These are phyloP conservation scores for Conringia planisiliqua DNA, from an alignment of 345 rosid genomes.

Conservation along the genomic window DNA sequence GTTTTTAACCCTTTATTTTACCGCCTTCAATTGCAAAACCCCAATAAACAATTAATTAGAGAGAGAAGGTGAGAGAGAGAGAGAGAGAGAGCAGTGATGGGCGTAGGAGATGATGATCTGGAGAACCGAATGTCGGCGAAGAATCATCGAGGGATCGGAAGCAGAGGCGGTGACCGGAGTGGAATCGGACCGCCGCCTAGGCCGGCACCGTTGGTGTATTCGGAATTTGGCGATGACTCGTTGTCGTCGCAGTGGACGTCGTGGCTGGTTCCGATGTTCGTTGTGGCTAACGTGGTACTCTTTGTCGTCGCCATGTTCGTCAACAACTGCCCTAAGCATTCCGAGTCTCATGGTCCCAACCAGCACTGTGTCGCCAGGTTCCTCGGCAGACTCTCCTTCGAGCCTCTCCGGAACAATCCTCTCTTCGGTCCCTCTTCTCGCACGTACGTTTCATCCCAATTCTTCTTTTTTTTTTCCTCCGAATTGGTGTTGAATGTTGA, in stretches of 20 bases:
- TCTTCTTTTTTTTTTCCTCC: not conserved
- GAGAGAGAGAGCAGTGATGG: constrained; percentile 24
- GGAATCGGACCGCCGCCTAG: constrained; percentile 24
- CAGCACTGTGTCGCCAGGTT: constrained; percentile 64
- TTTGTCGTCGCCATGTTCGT: constrained; percentile 68
- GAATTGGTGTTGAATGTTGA: not conserved
- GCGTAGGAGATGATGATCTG: constrained; percentile 31
- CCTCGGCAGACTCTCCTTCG: constrained; percentile 79
- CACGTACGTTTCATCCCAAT: constrained; percentile 41
- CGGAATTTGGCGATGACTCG: constrained; percentile 39
- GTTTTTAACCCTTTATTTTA: constrained; percentile 4
- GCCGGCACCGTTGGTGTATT: constrained; percentile 31
- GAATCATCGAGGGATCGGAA: constrained; percentile 28
- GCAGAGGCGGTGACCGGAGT: constrained; percentile 29
- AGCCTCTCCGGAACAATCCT: constrained; percentile 75
- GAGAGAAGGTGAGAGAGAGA: not conserved
- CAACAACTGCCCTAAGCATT: constrained; percentile 68
- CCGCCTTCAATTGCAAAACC: constrained; percentile 17
- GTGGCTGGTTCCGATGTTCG: constrained; percentile 81
- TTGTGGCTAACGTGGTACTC: constrained; percentile 55
- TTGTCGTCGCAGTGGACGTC: constrained; percentile 67
- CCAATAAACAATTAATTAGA: not conserved
- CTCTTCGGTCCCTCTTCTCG: constrained; percentile 80
- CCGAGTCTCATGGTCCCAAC: constrained; percentile 22
- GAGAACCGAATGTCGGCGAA: constrained; percentile 33